These are phyloP conservation scores for Aegilops tauschii DNA, from an alignment of 176 grass and related monocot species.

Conservation along the genomic window DNA sequence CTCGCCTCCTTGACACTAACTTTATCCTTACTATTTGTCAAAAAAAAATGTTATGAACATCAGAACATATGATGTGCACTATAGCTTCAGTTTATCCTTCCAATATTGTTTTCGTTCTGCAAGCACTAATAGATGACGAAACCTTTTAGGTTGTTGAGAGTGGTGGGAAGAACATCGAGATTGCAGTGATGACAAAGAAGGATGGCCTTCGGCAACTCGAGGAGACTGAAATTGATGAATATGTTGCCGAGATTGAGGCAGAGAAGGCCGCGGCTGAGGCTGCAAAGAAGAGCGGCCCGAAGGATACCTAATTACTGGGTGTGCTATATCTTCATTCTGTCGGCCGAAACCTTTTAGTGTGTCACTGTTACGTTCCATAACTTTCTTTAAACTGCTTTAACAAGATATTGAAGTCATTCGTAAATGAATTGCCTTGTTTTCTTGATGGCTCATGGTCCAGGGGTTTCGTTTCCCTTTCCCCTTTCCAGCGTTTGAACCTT, in stretches of 20 bases:
- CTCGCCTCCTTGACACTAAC: not conserved
- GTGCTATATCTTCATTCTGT: not conserved
- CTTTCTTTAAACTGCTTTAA: conserved; percentile 27
- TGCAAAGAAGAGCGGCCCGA: conserved; percentile 78
- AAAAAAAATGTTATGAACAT: not conserved
- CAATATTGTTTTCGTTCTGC: not conserved
- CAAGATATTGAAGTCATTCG: not conserved
- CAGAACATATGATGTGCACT: not conserved
- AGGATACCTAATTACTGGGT: conserved; percentile 44
- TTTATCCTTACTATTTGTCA: not conserved
- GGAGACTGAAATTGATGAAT: conserved; percentile 82
- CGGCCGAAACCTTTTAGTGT: not conserved
- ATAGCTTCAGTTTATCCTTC: not conserved
- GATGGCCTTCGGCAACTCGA: conserved; percentile 69
- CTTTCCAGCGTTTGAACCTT: not conserved
- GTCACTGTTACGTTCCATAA: not conserved
- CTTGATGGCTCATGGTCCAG: not conserved
- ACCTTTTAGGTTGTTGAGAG: conserved; percentile 76
- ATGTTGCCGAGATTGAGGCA: conserved; percentile 93
- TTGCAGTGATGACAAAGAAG: conserved; percentile 80
- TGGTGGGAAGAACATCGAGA: conserved; percentile 92
- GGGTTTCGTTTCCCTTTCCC: not conserved
- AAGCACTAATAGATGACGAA: not conserved
- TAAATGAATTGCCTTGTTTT: not conserved
- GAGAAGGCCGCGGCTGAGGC: conserved; percentile 97